Evolutionary conservation across 2,329 filamentous ascomycete species (phyloP).

Genomic region (Penicillium hordei): DNA sequence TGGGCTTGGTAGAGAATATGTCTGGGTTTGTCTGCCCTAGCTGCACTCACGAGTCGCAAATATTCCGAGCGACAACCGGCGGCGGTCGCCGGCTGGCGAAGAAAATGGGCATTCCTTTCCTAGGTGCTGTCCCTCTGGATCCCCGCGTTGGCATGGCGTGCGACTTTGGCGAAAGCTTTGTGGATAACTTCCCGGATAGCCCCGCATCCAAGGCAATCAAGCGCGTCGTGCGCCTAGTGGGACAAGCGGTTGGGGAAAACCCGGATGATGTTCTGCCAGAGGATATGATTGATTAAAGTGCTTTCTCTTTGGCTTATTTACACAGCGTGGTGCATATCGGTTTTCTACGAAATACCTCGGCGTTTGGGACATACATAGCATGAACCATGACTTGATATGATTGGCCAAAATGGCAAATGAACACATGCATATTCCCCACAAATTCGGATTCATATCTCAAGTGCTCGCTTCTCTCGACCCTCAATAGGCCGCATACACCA

Average conservation of each 20-base stretch:
- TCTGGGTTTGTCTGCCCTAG: constrained; percentile 93
- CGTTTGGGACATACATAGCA: constrained; percentile 20
- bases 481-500: constrained; percentile 28
- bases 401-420: constrained; percentile 5
- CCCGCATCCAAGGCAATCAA: constrained; percentile 82
- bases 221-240: constrained; percentile 73
- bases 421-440: constrained; percentile 1
- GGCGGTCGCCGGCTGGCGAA: constrained; percentile 76
- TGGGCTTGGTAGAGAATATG: constrained; percentile 98
- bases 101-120: constrained; percentile 83
- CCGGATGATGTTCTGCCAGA: constrained; percentile 50
- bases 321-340: constrained; percentile 25
- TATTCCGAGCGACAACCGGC: constrained; percentile 89
- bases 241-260: constrained; percentile 63
- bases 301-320: constrained; percentile 14
- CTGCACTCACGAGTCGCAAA: constrained; percentile 75
- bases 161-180: constrained; percentile 96
- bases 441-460: background rate
- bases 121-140: constrained; percentile 87
- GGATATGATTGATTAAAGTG: constrained; percentile 27
- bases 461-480: background rate
- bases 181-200: constrained; percentile 89
- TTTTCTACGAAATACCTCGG: constrained; percentile 10
- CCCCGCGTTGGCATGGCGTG: constrained; percentile 94
- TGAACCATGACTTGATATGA: constrained; percentile 23